Evolutionary conservation across 768 basidiomycete species (phyloP).

Genomic region (Mycena chlorophos): DNA sequence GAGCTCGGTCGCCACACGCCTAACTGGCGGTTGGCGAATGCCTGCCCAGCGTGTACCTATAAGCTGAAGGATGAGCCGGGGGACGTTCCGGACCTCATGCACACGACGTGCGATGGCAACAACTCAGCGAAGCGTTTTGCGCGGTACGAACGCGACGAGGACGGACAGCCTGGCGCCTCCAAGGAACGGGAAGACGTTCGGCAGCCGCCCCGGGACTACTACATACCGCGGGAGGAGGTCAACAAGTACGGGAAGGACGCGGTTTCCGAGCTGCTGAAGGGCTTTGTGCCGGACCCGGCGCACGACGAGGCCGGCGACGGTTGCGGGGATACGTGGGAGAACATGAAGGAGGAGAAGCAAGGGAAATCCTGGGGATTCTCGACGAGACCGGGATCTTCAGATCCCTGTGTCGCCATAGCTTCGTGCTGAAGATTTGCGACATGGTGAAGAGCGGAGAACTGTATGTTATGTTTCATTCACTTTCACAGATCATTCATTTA

Average conservation of each 20-base stretch:
- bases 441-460: constrained; percentile 37
- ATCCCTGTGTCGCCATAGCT: constrained; percentile 34
- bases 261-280: neutral
- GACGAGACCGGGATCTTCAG: constrained; percentile 40
- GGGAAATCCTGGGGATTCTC: constrained; percentile 8
- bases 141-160: constrained; percentile 10
- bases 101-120: constrained; percentile 35
- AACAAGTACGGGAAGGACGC: constrained; percentile 4
- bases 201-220: constrained; percentile 2
- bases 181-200: constrained; percentile 33
- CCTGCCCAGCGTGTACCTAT: constrained; percentile 40
- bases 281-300: constrained; percentile 1
- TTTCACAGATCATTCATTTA: neutral
- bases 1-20: constrained; percentile 29
- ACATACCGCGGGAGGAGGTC: neutral
- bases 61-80: constrained; percentile 34
- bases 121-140: constrained; percentile 32
- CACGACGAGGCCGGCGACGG: constrained; percentile 30
- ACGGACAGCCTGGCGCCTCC: constrained; percentile 21
- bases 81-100: constrained; percentile 20
- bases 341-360: neutral
- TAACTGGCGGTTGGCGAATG: constrained; percentile 34
- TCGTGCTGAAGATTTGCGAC: constrained; percentile 31
- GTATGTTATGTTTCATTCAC: constrained; percentile 25
- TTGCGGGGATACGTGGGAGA: constrained; percentile 29